A percentile compares a stretch with the other conserved stretches of the same genome.
Evolutionary conservation across 2,329 filamentous ascomycete species (phyloP).

Genomic region (Exophiala mesophila): DNA sequence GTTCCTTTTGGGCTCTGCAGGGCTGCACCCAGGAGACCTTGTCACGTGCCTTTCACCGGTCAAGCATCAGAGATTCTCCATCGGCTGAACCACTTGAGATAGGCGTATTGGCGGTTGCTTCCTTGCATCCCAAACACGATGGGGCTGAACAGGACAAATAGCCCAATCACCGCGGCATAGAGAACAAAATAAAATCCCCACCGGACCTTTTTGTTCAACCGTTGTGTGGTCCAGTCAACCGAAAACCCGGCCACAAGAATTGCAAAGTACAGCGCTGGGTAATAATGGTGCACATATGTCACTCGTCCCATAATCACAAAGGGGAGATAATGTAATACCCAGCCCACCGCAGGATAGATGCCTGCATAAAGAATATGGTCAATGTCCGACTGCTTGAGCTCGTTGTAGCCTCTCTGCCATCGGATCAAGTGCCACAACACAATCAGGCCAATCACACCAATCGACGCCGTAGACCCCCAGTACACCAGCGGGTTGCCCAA

Average conservation of each 20-base stretch:
- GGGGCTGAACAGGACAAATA: constrained; percentile 86
- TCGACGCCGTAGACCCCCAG: constrained; percentile 81
- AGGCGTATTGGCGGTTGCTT: constrained; percentile 72
- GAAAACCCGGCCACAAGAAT: constrained; percentile 86
- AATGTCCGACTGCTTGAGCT: constrained; percentile 73
- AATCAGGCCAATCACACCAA: constrained; percentile 67
- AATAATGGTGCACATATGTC: constrained; percentile 99
- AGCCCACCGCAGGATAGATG: constrained; percentile 84
- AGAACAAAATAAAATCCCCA: constrained; percentile 66
- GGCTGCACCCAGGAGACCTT: too few species aligned
- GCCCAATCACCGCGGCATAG: constrained; percentile 65
- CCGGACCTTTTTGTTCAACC: constrained; percentile 59
- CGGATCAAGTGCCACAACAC: constrained; percentile 81
- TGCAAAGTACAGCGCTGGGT: constrained; percentile 95
- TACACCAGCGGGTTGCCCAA: constrained; percentile 95
- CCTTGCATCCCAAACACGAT: constrained; percentile 97
- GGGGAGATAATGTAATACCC: constrained; percentile 93
- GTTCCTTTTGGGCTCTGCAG: too few species aligned
- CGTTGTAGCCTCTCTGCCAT: constrained; percentile 91
- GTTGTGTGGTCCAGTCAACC: constrained; percentile 73
- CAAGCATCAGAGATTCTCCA: constrained; percentile 74
- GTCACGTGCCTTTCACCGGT: too few species aligned
- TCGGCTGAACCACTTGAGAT: constrained; percentile 87
- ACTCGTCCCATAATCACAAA: constrained; percentile 98
- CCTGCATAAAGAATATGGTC: constrained; percentile 94